These are phyloP conservation scores for Epichloe gansuensis DNA, from an alignment of 2,329 filamentous ascomycete genomes.

Conservation along the genomic window DNA sequence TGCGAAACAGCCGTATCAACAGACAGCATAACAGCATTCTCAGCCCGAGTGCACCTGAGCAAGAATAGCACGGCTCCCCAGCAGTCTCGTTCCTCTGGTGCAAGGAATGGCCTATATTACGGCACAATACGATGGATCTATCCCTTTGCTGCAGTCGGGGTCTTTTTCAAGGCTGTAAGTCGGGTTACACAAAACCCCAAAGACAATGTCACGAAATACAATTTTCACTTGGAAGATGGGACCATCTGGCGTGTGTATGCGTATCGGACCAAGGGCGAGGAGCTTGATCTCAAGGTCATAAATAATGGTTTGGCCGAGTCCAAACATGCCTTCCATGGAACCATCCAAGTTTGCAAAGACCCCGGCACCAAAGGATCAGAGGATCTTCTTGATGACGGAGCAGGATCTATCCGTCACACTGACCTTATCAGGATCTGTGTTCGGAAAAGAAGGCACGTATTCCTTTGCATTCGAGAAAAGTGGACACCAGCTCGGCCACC, in stretches of 20 bases:
- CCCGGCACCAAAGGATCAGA: constrained; percentile 45
- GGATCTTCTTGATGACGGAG: constrained; percentile 58
- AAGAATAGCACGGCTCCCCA: constrained; percentile 38
- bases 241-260: constrained; percentile 74
- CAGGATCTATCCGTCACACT: constrained; percentile 59
- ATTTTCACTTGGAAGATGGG: constrained; percentile 57
- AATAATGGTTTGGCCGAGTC: constrained; percentile 56
- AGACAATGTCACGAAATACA: constrained; percentile 63
- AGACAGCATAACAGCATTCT: constrained; percentile 45
- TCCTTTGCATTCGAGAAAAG: constrained; percentile 59
- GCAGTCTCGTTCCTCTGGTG: constrained; percentile 68
- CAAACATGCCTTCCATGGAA: constrained; percentile 57
- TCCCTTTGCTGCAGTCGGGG: constrained; percentile 63
- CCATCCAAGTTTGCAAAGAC: constrained; percentile 74
- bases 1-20: constrained; percentile 42
- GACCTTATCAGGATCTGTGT: constrained; percentile 49
- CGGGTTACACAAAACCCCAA: constrained; percentile 44
- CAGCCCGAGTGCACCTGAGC: constrained; percentile 54
- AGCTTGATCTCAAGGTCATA: constrained; percentile 55
- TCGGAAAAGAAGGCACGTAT: constrained; percentile 55
- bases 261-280: constrained; percentile 42
- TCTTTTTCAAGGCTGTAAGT: constrained; percentile 61
- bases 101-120: constrained; percentile 88
- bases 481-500: constrained; percentile 44
- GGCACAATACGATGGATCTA: constrained; percentile 56